Conservation (phyloP, 1,139 yeast genomes). For the Pichia sp. region DNA sequence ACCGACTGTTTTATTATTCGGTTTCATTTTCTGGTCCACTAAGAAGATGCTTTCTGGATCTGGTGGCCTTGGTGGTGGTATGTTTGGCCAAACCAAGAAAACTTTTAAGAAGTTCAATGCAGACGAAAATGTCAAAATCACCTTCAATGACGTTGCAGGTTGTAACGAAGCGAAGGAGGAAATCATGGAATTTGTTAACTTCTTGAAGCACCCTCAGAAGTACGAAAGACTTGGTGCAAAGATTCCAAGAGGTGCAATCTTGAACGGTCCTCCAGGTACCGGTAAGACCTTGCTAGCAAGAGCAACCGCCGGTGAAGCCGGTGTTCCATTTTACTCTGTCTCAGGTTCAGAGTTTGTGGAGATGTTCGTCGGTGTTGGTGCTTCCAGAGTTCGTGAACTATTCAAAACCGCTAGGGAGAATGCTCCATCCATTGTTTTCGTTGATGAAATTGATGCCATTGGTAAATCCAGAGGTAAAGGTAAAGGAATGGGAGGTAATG, state of each 20-base stretch:
- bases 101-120: constrained; percentile 89
- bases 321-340: constrained; percentile 90
- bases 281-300: constrained; percentile 97
- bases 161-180: constrained; percentile 97
- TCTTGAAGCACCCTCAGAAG: constrained; percentile 80
- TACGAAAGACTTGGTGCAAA: constrained; percentile 92
- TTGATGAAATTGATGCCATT: constrained; percentile 97
- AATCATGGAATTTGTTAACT: constrained; percentile 94
- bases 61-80: constrained; percentile 47
- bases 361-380: constrained; percentile 99
- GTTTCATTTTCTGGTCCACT: constrained; percentile 66
- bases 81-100: constrained; percentile 32
- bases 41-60: constrained; percentile 47
- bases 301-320: constrained; percentile 99
- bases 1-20: constrained; percentile 65
- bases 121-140: constrained; percentile 82
- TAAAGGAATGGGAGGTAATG: constrained; percentile 69
- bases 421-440: constrained; percentile 90
- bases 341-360: constrained; percentile 98
- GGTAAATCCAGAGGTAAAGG: constrained; percentile 83
- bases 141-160: constrained; percentile 94
- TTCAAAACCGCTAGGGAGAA: constrained; percentile 87
- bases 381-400: constrained; percentile 91
- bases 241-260: constrained; percentile 95
- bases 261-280: constrained; percentile 99